Evolutionary conservation across 345 rosid genomes (phyloP).

Genomic region (Gynandropsis gynandra): DNA sequence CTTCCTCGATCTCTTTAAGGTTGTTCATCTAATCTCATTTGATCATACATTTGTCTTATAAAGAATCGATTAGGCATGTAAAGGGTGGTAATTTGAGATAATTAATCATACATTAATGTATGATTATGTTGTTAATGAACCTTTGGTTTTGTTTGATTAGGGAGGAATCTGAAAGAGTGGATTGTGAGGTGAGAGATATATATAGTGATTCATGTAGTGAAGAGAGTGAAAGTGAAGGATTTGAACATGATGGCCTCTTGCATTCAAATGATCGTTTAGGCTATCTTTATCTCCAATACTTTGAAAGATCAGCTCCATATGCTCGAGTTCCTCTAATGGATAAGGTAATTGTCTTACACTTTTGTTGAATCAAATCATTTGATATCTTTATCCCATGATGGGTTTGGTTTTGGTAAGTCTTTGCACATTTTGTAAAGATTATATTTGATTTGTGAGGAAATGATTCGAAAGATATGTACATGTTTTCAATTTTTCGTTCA

Average conservation of each 20-base stretch:
- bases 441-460: no score
- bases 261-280: conserved; percentile 70
- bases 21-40: conserved; percentile 12
- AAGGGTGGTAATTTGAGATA: no score
- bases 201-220: conserved; percentile 79
- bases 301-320: conserved; percentile 86
- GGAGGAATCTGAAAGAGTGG: conserved; percentile 74
- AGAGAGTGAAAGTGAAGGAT: conserved; percentile 73
- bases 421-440: neutral
- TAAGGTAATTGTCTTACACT: conserved; percentile 46
- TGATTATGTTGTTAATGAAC: no score
- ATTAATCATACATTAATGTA: no score
- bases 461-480: no score
- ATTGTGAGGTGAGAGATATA: conserved; percentile 61
- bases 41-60: neutral
- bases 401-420: no score
- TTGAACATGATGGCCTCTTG: conserved; percentile 54
- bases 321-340: conserved; percentile 96
- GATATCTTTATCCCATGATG: no score
- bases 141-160: conserved; percentile 30
- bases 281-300: conserved; percentile 64
- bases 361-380: no score
- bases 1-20: conserved; percentile 62
- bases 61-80: no score
- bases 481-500: no score